Conservation (phyloP, 805 yeast species). For the Saccharomycopsis sp. region DNA sequence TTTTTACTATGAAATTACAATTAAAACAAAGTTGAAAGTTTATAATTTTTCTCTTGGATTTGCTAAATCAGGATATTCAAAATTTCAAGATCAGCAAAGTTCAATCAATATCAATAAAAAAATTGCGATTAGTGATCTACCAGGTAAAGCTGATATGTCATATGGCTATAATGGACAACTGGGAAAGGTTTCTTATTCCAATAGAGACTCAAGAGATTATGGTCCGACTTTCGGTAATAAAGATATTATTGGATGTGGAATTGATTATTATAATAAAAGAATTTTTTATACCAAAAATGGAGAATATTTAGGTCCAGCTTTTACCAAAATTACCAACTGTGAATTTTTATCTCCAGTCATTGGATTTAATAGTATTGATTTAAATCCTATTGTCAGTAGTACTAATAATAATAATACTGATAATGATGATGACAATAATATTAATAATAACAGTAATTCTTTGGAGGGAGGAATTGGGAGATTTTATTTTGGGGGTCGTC, state of each 20-base stretch:
- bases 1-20: constrained; percentile 15
- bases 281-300: constrained; percentile 83
- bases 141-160: constrained; percentile 37
- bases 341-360: constrained; percentile 36
- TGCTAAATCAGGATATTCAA: background rate
- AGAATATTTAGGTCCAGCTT: constrained; percentile 44
- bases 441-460: too few species aligned
- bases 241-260: constrained; percentile 78
- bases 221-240: constrained; percentile 39
- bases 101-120: background rate
- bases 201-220: constrained; percentile 28
- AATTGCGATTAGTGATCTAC: constrained; percentile 21
- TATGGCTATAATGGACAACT: constrained; percentile 47
- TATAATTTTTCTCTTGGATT: constrained; percentile 16
- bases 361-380: constrained; percentile 28
- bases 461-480: background rate
- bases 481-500: too few species aligned
- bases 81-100: background rate
- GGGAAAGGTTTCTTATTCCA: constrained; percentile 32
- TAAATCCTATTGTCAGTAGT: background rate
- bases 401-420: too few species aligned
- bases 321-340: constrained; percentile 30
- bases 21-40: constrained; percentile 9
- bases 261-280: constrained; percentile 51
- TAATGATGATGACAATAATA: background rate